Evolutionary conservation across 1,284 basidiomycete genomes (phyloP).

Genomic region (Malassezia caprae): DNA sequence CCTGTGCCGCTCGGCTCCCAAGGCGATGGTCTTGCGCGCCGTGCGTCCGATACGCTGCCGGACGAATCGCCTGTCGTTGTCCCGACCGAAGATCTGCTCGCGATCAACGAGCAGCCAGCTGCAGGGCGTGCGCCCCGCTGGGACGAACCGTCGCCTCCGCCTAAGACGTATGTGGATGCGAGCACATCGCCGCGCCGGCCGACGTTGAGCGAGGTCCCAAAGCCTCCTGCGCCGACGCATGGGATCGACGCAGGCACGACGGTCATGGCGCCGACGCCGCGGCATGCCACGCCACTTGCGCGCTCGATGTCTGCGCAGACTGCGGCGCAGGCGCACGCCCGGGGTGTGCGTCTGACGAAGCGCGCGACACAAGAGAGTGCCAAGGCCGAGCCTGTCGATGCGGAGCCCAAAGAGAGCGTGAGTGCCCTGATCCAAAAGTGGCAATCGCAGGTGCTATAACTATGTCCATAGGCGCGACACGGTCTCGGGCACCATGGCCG

Average conservation of each 20-base stretch:
- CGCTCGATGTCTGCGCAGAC: background rate
- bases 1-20: background rate
- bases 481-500: background rate
- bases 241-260: background rate
- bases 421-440: slow-evolving; percentile 11
- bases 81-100: slow-evolving; percentile 3
- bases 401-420: background rate
- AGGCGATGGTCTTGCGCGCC: background rate
- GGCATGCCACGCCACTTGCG: background rate
- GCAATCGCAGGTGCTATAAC: slow-evolving; percentile 4
- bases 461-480: background rate
- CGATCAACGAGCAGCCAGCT: background rate
- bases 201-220: background rate
- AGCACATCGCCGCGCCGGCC: slow-evolving; percentile 8
- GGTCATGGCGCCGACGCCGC: background rate
- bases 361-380: background rate
- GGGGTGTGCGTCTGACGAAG: slow-evolving; percentile 3
- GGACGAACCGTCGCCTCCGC: background rate
- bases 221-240: background rate
- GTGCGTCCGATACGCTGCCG: background rate
- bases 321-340: background rate
- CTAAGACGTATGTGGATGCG: slow-evolving; percentile 11
- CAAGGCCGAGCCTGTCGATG: background rate
- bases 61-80: background rate
- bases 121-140: slow-evolving; percentile 12